A percentile compares a stretch with the other conserved stretches of the same genome.
These are phyloP conservation scores for Melaleuca quinquenervia DNA, from an alignment of 345 rosid genomes.

Conservation along the genomic window DNA sequence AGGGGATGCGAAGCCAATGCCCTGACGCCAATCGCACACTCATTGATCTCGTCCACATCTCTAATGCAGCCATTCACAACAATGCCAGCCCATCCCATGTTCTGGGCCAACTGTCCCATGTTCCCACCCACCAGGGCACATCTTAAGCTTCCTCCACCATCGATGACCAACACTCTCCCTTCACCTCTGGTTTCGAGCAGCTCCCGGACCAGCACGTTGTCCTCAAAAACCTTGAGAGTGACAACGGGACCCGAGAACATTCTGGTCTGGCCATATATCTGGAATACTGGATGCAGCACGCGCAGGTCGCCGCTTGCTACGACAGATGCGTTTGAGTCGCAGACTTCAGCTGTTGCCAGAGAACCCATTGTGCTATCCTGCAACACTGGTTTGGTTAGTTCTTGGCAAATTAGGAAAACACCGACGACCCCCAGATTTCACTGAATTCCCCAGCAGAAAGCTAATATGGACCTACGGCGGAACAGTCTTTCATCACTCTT, in stretches of 20 bases:
- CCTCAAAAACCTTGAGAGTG: slow-evolving; percentile 78
- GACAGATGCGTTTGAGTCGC: slow-evolving; percentile 58
- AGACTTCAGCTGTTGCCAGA: slow-evolving; percentile 72
- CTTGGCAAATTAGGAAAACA: background rate
- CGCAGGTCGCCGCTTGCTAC: slow-evolving; percentile 57
- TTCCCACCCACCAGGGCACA: slow-evolving; percentile 83
- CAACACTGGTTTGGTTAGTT: background rate
- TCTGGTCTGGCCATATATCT: slow-evolving; percentile 56
- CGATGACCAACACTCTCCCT: slow-evolving; percentile 69
- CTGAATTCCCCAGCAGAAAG: background rate
- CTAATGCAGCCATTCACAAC: slow-evolving; percentile 75
- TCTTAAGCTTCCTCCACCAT: slow-evolving; percentile 87
- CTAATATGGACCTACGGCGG: background rate
- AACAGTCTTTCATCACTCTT: background rate
- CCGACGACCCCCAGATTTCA: background rate
- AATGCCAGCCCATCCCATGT: slow-evolving; percentile 80
- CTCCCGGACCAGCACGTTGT: slow-evolving; percentile 71
- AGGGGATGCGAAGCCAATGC: slow-evolving; percentile 74
- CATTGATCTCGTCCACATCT: slow-evolving; percentile 79
- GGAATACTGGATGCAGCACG: slow-evolving; percentile 59
- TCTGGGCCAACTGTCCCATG: slow-evolving; percentile 60
- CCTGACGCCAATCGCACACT: slow-evolving; percentile 62
- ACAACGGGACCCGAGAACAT: slow-evolving; percentile 65
- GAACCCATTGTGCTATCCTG: slow-evolving; percentile 31
- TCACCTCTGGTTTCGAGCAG: slow-evolving; percentile 68